These are phyloP conservation scores for Trichoderma orchidacearum DNA, from an alignment of 495 filamentous ascomycete species.

Conservation along the genomic window DNA sequence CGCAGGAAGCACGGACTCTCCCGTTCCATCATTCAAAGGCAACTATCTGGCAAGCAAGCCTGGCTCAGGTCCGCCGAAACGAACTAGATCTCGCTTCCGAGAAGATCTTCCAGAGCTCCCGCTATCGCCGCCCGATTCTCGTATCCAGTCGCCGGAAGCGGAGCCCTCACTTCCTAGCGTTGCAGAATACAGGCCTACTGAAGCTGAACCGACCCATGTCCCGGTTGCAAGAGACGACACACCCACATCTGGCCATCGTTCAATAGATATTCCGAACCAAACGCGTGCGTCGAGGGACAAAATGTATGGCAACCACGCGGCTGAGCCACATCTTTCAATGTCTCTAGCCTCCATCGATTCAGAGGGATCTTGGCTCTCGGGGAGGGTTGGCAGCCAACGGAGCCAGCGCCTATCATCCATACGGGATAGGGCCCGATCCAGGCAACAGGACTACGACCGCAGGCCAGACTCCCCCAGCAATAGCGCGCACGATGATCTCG, in stretches of 20 bases:
- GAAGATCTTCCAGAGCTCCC: conserved; percentile 83
- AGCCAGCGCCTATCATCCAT: conserved; percentile 18
- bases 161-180: conserved; percentile 22
- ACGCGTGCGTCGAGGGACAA: conserved; percentile 11
- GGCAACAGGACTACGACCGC: conserved; percentile 14
- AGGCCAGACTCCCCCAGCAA: conserved; percentile 18
- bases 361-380: conserved; percentile 86
- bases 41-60: conserved; percentile 20
- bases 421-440: conserved; percentile 9
- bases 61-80: conserved; percentile 39
- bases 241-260: conserved; percentile 28
- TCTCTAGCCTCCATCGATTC: conserved; percentile 81
- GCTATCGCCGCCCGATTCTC: conserved; percentile 66
- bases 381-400: conserved; percentile 30
- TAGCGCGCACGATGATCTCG: conserved; percentile 45
- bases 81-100: conserved; percentile 82
- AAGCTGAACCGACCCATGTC: not conserved
- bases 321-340: conserved; percentile 31
- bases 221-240: conserved; percentile 27
- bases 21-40: conserved; percentile 3
- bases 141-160: conserved; percentile 58
- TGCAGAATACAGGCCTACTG: conserved; percentile 5
- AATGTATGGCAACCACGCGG: conserved; percentile 9
- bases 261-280: conserved; percentile 43
- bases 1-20: conserved; percentile 1